phyloP scores from a whole-genome alignment of 2,329 filamentous ascomycete genomes.

The Aspergillus viridinutans region DNA sequence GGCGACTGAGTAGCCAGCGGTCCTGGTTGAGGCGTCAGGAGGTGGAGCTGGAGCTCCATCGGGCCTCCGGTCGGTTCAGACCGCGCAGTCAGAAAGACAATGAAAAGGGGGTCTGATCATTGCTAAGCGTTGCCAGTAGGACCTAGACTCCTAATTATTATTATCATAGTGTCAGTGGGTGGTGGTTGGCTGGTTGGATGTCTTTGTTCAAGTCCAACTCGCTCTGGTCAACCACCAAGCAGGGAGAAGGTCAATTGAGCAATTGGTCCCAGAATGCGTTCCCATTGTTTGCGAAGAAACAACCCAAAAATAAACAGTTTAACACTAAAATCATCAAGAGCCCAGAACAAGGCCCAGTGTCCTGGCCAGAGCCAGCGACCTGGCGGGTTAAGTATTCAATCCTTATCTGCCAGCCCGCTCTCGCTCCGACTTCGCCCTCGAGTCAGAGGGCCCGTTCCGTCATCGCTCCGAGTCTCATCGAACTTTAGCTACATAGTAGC shows the following conservation, averaged over 20 bases:
- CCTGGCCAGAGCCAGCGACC: conserved; percentile 4
- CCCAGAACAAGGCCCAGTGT: neutral
- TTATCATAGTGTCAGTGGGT: neutral
- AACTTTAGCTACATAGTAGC: neutral
- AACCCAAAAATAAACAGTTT: neutral
- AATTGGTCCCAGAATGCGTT: neutral
- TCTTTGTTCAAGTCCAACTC: neutral
- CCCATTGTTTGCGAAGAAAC: neutral
- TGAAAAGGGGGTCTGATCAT: neutral
- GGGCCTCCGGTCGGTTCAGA: conserved; percentile 6
- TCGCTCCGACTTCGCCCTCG: conserved; percentile 9
- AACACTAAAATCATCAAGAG: neutral
- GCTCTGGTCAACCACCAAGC: neutral
- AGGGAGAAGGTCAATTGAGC: neutral
- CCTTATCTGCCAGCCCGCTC: conserved; percentile 9
- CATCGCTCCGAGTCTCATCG: neutral
- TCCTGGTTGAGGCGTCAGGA: neutral
- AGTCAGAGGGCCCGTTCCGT: neutral
- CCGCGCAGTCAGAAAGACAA: neutral
- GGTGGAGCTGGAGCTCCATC: conserved; percentile 5
- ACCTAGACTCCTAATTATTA: neutral
- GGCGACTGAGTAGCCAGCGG: neutral
- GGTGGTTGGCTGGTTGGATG: neutral
- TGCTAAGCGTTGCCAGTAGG: neutral
- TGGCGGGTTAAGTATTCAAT: conserved; percentile 6